Evolutionary conservation across 2,329 filamentous ascomycete genomes (phyloP), one percentile per base, ranked within the genome.

Genomic region (Alternaria burnsii): DNA sequence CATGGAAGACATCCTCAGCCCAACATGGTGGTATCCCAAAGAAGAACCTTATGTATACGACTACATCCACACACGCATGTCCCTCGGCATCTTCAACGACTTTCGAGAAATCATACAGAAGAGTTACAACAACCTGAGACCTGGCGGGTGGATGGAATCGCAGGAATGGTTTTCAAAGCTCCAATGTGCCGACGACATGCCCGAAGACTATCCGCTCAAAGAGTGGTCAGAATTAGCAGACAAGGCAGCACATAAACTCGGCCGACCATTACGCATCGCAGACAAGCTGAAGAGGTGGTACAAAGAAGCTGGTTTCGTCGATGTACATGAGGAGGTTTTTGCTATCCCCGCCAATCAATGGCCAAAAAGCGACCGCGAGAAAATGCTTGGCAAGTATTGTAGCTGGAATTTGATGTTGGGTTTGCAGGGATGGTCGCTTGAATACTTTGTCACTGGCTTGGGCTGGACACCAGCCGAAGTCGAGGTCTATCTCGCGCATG

Each of bases 1-100:
- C 61, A 85, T 94, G 46, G 90, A 93, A 71, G 90, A 93, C 71
- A 83, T 84, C 52, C 86, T 88, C 70, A 80, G 83, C 1, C 80
- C 65, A 10, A 84, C 90, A 56, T 88, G 87, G 87, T 79, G 85
- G 78, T 72, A 86, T 78, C 78, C 82, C 5, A 58, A 55, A 22
- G 59, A 69, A 11, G 69, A 50, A 8, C 14, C 30, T 9, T 48
- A 20, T 11, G 8, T 78, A 65, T 83, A 89, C 68, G 87, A 89
- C 74, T 85, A 85, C 60, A 83, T 90, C 58, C 88, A 89, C 74
- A 82, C 85, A 2, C 82, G 85, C 44, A 80, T 87, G 67, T 82
- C 91, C 77, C 80, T 82, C 2, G 88, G 88, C 20, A 82, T 83
- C 48, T 84, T 89, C 63, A 75, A 80, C 1, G 83, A 88, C 65